Base-by-base conservation (phyloP, 106 monocot species). In the Dendrobium huoshanense region DNA sequence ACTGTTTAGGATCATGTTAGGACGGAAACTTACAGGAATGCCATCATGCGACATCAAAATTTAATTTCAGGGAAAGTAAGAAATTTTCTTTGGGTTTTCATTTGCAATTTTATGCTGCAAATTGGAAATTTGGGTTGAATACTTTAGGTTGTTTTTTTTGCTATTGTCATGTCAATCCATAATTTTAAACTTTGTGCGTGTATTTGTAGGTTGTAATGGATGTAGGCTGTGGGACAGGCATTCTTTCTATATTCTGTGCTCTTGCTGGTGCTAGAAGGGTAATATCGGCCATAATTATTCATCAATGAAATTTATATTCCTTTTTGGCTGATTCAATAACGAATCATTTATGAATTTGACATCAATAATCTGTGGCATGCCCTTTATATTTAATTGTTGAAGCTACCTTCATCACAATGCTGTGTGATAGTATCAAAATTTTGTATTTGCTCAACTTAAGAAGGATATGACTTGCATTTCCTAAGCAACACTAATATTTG, bases 191-290 rank as follows among this genome's bases (percentile, higher is more conserved):
- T 55, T 37, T 68, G 17, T 65, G 72, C 48, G 41, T 77, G 55
- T 47, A 13, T 79, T 81, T 82, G 40, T 82, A 93, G 93, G 93
- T 96, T 86, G 96, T 96, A n/a, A 83, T 95, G 81, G 95, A 95
- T 89, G 92, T 95, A 49, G 95, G 95, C 77, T 92, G 92, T 84
- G 95, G 95, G 19, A 95, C 95, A 22, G 95, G 92, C 61, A 95
- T 92, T 80, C 91, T 95, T 77, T 87, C 92, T 45, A 91, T 91
- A 80, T 96, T 96, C 79, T 96, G 96, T 86, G 96, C 93, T 84
- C 84, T 85, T 75, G 96, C 93, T 80, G 96, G 96, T 88, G 96
- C 96, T 44, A 91, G 75, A 75, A 83, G 90, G 76, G 96, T 96
- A 88, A 86, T 85, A 61, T 61, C 1, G 43, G 6, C n/a, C 74